Evolutionary conservation across 75 land plant species (phyloP).

Genomic region (Azolla pinnata): DNA sequence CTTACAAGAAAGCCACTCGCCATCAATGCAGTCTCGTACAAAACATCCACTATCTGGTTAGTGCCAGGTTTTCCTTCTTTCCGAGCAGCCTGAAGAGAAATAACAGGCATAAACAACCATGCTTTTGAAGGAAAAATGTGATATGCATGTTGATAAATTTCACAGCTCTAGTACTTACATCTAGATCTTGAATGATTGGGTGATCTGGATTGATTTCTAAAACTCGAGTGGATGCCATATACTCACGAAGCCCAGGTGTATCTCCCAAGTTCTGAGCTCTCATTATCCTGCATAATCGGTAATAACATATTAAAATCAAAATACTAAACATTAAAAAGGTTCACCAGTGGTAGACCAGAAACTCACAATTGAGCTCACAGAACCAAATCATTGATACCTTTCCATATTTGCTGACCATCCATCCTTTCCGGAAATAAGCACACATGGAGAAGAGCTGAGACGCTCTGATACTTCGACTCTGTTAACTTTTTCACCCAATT

Average conservation of each 20-base stretch:
- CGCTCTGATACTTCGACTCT: slow-evolving; percentile 83
- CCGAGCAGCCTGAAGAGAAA: slow-evolving; percentile 4
- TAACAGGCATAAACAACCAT: neutral
- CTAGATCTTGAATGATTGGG: slow-evolving; percentile 55
- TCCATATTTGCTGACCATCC: slow-evolving; percentile 99
- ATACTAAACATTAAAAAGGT: neutral
- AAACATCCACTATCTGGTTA: slow-evolving; percentile 66
- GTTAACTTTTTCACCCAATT: slow-evolving; percentile 84
- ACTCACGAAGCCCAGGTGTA: slow-evolving; percentile 39
- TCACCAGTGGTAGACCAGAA: neutral
- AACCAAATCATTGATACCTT: slow-evolving; percentile 33
- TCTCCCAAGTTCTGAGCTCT: slow-evolving; percentile 73
- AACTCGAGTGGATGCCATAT: slow-evolving; percentile 65
- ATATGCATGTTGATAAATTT: neutral
- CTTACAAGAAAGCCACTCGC: slow-evolving; percentile 95
- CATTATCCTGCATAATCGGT: slow-evolving; percentile 75
- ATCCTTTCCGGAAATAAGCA: slow-evolving; percentile 86
- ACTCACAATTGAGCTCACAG: neutral
- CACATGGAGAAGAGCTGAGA: slow-evolving; percentile 86
- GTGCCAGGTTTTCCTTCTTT: slow-evolving; percentile 29
- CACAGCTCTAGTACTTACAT: slow-evolving; percentile 29
- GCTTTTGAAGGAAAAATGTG: neutral
- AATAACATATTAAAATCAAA: neutral
- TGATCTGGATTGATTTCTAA: slow-evolving; percentile 85
- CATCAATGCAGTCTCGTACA: slow-evolving; percentile 76